Evolutionary conservation across 2,329 filamentous ascomycete genomes (phyloP), one percentile per base, ranked within the genome.

Genomic region (Claviceps sp.): DNA sequence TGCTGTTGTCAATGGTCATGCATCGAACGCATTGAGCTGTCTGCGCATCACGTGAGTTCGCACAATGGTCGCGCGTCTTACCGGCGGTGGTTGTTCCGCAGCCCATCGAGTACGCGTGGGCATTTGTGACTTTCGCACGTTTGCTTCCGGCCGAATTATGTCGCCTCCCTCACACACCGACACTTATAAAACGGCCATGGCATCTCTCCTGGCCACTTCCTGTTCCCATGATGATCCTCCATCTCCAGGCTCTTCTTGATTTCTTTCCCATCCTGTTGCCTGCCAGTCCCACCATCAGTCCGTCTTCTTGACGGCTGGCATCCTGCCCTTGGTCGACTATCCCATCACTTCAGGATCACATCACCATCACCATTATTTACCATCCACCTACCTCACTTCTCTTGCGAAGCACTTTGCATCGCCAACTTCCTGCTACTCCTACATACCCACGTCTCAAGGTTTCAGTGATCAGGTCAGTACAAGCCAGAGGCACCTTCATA

Each of bases 11-110:
- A 20, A 20, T 20, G 20, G 26, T 29, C 26, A 34, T 11, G 29
- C 29, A 34, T 34, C 29, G 9, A 34, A 34, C 4, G 29, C 29
- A 34, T 34, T 34, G 29, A 34, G 64, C 60, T 68, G 66, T 66
- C 67, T 68, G 55, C 52, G 26, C 45, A 46, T 64, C 66, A 69
- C 65, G 66, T 69, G 66, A 64, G 48, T 54, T 62, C 66, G 66
- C 59, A 62, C 60, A 58, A 57, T 49, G 52, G 51, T 65, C 66
- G 66, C 65, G 66, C 62, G 58, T 50, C 37, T 20, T 23, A 5
- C 13, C 14, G 5, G 9, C 29, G 29, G 29, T 34, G 29, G 29
- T 11, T 9, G 29, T 34, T 34, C 29, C 29, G 29, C 29, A 34
- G 9, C 29, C 9, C 29, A 34, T 8, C 23, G 55, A 54, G 47